These are phyloP conservation scores for Paxillus rubicundulus DNA, from an alignment of 768 basidiomycete species.

Conservation along the genomic window DNA sequence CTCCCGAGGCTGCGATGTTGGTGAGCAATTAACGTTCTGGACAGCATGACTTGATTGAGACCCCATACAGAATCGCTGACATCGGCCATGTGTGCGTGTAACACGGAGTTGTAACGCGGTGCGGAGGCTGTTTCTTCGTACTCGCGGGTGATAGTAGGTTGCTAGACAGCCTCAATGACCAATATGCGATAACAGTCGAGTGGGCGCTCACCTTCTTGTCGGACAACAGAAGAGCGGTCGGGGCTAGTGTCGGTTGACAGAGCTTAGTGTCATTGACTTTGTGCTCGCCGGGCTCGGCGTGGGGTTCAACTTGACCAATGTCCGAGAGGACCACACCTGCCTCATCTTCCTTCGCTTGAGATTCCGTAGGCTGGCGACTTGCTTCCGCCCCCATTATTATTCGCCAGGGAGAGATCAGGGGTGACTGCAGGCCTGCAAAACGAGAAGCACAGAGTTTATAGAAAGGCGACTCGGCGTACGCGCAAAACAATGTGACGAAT, in stretches of 20 bases:
- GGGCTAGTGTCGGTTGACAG: neutral
- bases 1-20: neutral
- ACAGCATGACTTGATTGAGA: neutral
- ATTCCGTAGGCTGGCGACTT: neutral
- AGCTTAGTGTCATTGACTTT: neutral
- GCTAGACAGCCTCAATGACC: neutral
- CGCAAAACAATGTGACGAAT: too few species aligned
- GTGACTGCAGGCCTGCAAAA: neutral
- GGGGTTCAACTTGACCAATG: neutral
- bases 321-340: neutral
- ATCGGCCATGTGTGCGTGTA: neutral
- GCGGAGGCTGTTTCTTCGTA: constrained; percentile 1
- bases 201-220: neutral
- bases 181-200: neutral
- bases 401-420: neutral
- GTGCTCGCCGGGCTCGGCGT: neutral
- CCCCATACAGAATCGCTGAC: neutral
- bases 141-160: constrained; percentile 1
- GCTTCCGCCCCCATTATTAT: constrained; percentile 2
- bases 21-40: neutral
- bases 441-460: neutral
- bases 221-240: neutral
- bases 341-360: neutral
- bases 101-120: neutral
- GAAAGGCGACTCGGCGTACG: neutral